Conservation (phyloP, 768 basidiomycete species). For the Auricularia heimuer region DNA sequence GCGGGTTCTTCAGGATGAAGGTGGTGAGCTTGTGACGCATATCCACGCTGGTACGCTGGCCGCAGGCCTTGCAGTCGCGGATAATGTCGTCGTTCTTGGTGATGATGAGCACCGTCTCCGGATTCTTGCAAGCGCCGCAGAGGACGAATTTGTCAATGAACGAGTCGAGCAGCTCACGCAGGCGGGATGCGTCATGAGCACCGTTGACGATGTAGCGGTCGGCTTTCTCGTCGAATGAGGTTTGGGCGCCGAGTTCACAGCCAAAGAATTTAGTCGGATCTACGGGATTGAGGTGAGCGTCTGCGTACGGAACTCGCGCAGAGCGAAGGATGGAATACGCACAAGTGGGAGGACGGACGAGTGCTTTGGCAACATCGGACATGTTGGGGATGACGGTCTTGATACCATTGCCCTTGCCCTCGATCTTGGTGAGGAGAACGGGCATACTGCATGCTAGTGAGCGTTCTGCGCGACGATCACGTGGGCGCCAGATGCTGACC, state of each 20-base stretch:
- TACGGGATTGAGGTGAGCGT: conserved; percentile 9
- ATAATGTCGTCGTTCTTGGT: conserved; percentile 84
- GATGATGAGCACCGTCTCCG: conserved; percentile 92
- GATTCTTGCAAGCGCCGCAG: conserved; percentile 97
- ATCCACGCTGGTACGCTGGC: conserved; percentile 82
- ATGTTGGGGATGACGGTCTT: conserved; percentile 99
- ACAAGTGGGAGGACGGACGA: conserved; percentile 83
- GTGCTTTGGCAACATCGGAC: conserved; percentile 92
- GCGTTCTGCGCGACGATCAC: not conserved
- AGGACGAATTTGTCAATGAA: conserved; percentile 99
- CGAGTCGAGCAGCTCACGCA: conserved; percentile 88
- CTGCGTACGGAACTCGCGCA: not conserved
- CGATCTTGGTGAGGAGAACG: conserved; percentile 86
- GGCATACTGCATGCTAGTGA: conserved; percentile 65
- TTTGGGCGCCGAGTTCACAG: conserved; percentile 96
- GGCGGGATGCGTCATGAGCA: conserved; percentile 80
- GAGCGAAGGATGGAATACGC: conserved; percentile 7
- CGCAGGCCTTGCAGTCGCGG: conserved; percentile 98
- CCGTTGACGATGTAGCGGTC: conserved; percentile 99
- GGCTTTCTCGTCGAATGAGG: conserved; percentile 90
- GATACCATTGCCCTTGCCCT: conserved; percentile 99
- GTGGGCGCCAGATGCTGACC: conserved; percentile 30
- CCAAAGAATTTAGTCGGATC: conserved; percentile 99
- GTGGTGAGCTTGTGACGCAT: conserved; percentile 96
- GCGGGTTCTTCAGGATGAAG: conserved; percentile 96